These are phyloP conservation scores for Peterozyma xylosa DNA, from an alignment of 805 yeast species.

Conservation along the genomic window DNA sequence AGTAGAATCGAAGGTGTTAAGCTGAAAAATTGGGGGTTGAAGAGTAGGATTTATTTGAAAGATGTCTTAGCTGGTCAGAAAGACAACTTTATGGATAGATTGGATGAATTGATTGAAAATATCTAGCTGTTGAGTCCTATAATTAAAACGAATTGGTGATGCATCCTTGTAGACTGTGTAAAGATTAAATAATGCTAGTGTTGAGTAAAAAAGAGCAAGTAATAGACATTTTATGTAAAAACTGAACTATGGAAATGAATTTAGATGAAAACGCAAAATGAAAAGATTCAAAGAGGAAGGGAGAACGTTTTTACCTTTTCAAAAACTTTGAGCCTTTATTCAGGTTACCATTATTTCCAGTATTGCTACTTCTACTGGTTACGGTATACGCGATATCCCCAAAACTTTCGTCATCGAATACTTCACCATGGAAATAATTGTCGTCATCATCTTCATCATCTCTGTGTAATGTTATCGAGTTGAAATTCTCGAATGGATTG, in stretches of 20 bases:
- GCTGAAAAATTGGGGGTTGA: conserved; percentile 2
- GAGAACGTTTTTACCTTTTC: conserved; percentile 14
- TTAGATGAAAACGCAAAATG: background rate
- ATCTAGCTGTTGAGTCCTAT: conserved; percentile 2
- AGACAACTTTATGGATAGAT: conserved; percentile 4
- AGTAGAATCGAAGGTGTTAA: conserved; percentile 10
- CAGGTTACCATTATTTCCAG: background rate
- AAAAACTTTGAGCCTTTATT: conserved; percentile 16
- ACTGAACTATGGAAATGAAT: too few relatives aligned
- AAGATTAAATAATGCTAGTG: too few relatives aligned
- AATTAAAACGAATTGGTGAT: too few relatives aligned
- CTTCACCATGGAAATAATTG: conserved; percentile 18
- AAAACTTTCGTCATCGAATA: conserved; percentile 34
- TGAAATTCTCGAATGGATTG: conserved; percentile 83
- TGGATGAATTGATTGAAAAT: conserved; percentile 16
- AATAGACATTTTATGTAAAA: too few relatives aligned
- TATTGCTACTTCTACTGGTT: conserved; percentile 19
- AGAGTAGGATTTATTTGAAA: conserved; percentile 6
- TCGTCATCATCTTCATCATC: conserved; percentile 43
- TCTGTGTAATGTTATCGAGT: conserved; percentile 80
- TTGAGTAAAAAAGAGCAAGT: too few relatives aligned
- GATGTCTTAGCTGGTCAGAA: conserved; percentile 1
- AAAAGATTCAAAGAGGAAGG: background rate
- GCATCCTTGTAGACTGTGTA: too few relatives aligned
- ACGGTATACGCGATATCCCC: conserved; percentile 53